These are phyloP conservation scores for Hygrophila difformis DNA, from an alignment of 257 asterid genomes.

Conservation along the genomic window DNA sequence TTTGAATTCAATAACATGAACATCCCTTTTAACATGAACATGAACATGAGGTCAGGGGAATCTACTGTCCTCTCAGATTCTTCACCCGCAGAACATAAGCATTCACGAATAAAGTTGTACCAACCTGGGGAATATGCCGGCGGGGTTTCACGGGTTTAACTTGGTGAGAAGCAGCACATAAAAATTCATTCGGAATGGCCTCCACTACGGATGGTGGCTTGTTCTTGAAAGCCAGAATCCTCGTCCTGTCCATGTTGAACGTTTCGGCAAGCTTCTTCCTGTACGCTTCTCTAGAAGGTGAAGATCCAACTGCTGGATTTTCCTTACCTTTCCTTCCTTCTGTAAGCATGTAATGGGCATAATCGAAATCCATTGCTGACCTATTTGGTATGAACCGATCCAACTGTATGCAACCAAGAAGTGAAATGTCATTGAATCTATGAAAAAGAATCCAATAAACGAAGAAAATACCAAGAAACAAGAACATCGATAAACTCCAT, in stretches of 20 bases:
- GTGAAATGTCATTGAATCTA: neutral
- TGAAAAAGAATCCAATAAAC: too few relatives aligned
- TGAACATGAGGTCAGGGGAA: constrained; percentile 22
- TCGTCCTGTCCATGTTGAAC: constrained; percentile 73
- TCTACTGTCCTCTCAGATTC: constrained; percentile 87
- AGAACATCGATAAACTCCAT: too few relatives aligned
- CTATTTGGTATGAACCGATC: constrained; percentile 96
- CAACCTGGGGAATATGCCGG: constrained; percentile 86
- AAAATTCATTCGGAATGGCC: constrained; percentile 42
- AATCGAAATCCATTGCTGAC: constrained; percentile 90
- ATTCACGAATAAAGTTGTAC: constrained; percentile 5
- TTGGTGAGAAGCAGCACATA: constrained; percentile 37
- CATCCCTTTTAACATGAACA: neutral
- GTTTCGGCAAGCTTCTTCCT: constrained; percentile 77
- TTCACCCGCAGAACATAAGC: too few relatives aligned
- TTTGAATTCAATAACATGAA: neutral
- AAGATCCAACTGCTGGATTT: constrained; percentile 49
- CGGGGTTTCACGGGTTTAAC: constrained; percentile 54
- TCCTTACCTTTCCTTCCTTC: constrained; percentile 85
- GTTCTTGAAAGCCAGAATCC: constrained; percentile 82
- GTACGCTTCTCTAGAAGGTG: constrained; percentile 82
- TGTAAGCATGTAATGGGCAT: constrained; percentile 83
- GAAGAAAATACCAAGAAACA: too few relatives aligned
- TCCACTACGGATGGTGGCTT: constrained; percentile 71
- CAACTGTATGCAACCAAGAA: constrained; percentile 35